Evolutionary conservation across 108 stramenopile genomes (phyloP).

Genomic region (Hondaea fermentalgiana): DNA sequence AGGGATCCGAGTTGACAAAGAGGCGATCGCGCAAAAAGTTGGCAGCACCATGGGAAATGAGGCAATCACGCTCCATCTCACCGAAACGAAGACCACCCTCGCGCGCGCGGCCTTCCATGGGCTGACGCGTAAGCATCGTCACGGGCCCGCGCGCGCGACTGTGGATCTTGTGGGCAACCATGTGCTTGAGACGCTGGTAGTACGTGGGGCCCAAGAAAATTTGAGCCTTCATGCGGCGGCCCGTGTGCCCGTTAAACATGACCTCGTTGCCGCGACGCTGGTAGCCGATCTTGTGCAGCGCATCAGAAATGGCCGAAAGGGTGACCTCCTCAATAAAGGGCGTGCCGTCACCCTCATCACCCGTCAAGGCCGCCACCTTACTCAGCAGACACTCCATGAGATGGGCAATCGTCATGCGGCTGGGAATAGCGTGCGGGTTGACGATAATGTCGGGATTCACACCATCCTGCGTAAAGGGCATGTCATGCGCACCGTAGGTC

Average conservation of each 20-base stretch:
- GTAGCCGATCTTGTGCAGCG: constrained; percentile 75
- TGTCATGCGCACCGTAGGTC: constrained; percentile 83
- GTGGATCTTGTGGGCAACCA: constrained; percentile 99
- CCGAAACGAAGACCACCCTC: constrained; percentile 97
- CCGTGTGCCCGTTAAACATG: constrained; percentile 83
- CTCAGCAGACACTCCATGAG: constrained; percentile 90
- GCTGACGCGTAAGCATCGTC: constrained; percentile 95
- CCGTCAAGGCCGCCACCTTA: constrained; percentile 83
- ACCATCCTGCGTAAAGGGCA: constrained; percentile 94
- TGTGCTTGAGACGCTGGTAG: constrained; percentile 99
- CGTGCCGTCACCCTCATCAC: constrained; percentile 84
- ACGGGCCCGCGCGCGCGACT: constrained; percentile 92
- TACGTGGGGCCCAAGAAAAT: constrained; percentile 95
- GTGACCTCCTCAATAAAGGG: constrained; percentile 92
- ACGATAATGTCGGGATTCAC: constrained; percentile 95
- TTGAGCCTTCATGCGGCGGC: constrained; percentile 83
- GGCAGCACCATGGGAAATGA: constrained; percentile 98
- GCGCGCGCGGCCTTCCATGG: constrained; percentile 95
- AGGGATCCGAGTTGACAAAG: constrained; percentile 96
- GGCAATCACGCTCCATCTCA: constrained; percentile 81
- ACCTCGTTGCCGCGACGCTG: constrained; percentile 95
- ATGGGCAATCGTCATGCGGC: constrained; percentile 98
- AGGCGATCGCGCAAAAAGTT: constrained; percentile 97
- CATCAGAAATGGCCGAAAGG: constrained; percentile 60
- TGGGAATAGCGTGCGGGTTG: constrained; percentile 99